Conservation (phyloP, 208 protist genomes). For the Leishmania tropica region DNA sequence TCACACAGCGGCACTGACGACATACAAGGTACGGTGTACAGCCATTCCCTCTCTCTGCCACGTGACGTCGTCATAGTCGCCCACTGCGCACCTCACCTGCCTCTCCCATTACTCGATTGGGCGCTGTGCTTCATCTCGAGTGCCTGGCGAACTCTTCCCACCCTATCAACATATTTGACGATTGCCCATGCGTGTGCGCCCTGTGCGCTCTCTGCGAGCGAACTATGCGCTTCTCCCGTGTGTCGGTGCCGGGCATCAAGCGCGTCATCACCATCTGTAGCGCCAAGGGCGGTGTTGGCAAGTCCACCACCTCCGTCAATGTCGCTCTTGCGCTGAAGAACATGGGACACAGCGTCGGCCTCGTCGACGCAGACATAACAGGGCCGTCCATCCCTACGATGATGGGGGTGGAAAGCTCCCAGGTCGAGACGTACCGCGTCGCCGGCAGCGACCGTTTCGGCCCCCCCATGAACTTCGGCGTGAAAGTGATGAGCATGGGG, state of each 20-base stretch:
- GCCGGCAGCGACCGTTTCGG: slow-evolving; percentile 85
- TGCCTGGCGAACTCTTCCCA: background rate
- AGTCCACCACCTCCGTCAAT: slow-evolving; percentile 91
- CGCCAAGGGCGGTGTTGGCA: slow-evolving; percentile 95
- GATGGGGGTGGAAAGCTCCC: slow-evolving; percentile 79
- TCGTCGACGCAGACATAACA: slow-evolving; percentile 93
- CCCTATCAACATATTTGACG: background rate
- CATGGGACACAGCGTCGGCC: slow-evolving; percentile 74
- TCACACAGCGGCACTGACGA: background rate
- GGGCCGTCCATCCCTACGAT: slow-evolving; percentile 90
- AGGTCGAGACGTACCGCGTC: slow-evolving; percentile 87
- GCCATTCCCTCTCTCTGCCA: slow-evolving; percentile 3
- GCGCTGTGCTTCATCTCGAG: background rate
- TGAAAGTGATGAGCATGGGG: slow-evolving; percentile 94
- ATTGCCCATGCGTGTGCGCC: background rate
- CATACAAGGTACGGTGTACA: background rate
- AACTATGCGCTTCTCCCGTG: slow-evolving; percentile 70
- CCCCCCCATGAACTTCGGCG: slow-evolving; percentile 89
- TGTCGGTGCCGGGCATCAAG: slow-evolving; percentile 77
- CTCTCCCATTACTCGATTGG: background rate
- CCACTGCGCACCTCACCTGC: background rate
- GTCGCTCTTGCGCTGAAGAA: slow-evolving; percentile 88
- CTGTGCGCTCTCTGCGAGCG: background rate
- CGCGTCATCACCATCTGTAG: slow-evolving; percentile 89
- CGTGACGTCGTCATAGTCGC: background rate